A percentile compares a stretch with the other conserved stretches of the same genome.
Evolutionary conservation across 805 yeast genomes (phyloP).

Genomic region (Ogataea nonfermentans): DNA sequence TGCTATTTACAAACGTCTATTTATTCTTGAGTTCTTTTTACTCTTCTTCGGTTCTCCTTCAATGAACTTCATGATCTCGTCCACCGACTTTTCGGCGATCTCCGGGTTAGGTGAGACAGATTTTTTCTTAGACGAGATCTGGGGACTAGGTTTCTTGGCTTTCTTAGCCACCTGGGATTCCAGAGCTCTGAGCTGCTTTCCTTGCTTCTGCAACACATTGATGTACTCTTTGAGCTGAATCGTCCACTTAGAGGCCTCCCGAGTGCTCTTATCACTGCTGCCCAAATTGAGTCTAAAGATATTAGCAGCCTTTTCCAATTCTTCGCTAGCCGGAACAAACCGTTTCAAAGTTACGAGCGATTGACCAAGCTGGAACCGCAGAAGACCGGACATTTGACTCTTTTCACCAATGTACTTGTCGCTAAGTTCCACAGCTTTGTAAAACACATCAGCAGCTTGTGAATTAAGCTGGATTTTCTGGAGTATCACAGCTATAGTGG

Average conservation of each 20-base stretch:
- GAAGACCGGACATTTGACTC: conserved; percentile 60
- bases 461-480: conserved; percentile 47
- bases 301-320: conserved; percentile 53
- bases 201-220: conserved; percentile 44
- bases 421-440: conserved; percentile 52
- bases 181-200: conserved; percentile 32
- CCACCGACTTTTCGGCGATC: conserved; percentile 63
- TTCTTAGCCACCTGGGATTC: conserved; percentile 24
- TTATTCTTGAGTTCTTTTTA: conserved; percentile 26
- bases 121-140: conserved; percentile 32
- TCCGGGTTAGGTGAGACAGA: conserved; percentile 45
- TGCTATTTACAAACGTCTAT: conserved; percentile 15
- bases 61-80: conserved; percentile 68
- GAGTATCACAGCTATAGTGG: conserved; percentile 59
- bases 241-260: conserved; percentile 65
- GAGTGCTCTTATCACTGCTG: conserved; percentile 61
- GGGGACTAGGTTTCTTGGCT: conserved; percentile 24
- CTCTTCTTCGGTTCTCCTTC: conserved; percentile 49
- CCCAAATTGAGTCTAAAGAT: conserved; percentile 62
- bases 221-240: conserved; percentile 52
- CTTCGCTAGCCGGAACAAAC: conserved; percentile 53
- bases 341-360: conserved; percentile 51
- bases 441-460: conserved; percentile 53
- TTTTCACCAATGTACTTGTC: conserved; percentile 51
- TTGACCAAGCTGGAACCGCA: conserved; percentile 69